Conservation (phyloP, 148 eudicot genomes). For the Rhododendron ovatum region DNA sequence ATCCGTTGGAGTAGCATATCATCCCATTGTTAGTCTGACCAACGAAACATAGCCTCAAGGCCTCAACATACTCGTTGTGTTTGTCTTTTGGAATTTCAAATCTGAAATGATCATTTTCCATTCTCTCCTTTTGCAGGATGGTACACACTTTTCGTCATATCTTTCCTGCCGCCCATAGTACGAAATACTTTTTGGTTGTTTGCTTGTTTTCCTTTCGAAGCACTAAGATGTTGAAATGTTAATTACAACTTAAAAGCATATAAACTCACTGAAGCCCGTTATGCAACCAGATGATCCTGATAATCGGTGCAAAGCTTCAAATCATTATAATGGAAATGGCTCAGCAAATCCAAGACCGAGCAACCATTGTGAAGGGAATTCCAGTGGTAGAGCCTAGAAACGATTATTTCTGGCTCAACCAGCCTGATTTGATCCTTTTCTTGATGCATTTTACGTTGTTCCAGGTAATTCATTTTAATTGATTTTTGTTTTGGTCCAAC, state of each 20-base stretch:
- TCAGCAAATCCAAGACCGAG: conserved; percentile 8
- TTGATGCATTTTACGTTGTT: conserved; percentile 15
- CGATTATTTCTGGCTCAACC: conserved; percentile 11
- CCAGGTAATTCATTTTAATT: not conserved
- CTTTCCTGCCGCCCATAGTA: conserved; percentile 11
- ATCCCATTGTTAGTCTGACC: not conserved
- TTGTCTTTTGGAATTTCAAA: not conserved
- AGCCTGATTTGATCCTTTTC: conserved; percentile 3
- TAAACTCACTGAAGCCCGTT: not conserved
- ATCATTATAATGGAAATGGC: conserved; percentile 15
- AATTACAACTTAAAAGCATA: not conserved
- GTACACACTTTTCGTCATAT: conserved; percentile 10
- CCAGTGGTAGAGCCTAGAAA: conserved; percentile 14
- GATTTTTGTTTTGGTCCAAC: not conserved
- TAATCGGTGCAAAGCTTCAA: conserved; percentile 15
- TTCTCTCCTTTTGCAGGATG: conserved; percentile 7
- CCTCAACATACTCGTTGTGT: not conserved
- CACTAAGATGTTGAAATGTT: not conserved
- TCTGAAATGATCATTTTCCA: not conserved
- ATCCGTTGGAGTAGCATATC: not conserved
- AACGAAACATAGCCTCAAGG: not conserved
- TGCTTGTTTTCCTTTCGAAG: not conserved
- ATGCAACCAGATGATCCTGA: conserved; percentile 1
- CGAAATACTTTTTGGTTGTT: not conserved
- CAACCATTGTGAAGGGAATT: conserved; percentile 3